These are phyloP conservation scores for Tetrapisispora pingtungensis DNA, from an alignment of 805 yeast species.

Conservation along the genomic window DNA sequence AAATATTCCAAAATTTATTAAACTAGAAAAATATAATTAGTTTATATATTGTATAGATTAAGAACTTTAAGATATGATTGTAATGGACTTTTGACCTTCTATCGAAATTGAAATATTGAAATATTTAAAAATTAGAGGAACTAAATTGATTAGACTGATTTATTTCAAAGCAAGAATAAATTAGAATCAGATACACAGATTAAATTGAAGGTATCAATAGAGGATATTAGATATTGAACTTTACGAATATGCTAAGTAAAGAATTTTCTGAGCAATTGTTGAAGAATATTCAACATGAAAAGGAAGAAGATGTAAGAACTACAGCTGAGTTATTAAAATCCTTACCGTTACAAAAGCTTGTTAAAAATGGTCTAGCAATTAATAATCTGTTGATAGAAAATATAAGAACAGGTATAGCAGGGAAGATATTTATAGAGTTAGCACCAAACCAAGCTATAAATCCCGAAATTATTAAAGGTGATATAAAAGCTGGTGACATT, in stretches of 20 bases:
- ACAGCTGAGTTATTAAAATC: conserved; percentile 36
- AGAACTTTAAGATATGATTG: no score
- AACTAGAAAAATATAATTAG: background rate
- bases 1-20: background rate
- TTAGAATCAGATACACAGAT: background rate
- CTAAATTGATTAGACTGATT: no score
- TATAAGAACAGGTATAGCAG: conserved; percentile 69
- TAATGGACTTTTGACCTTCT: no score
- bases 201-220: no score
- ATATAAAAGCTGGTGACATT: conserved; percentile 65
- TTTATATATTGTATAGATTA: no score
- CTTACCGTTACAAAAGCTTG: conserved; percentile 55
- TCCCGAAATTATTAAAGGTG: conserved; percentile 36
- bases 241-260: conserved; percentile 18
- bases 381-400: conserved; percentile 52
- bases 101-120: no score
- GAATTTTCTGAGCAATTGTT: conserved; percentile 32
- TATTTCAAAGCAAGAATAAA: background rate
- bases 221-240: no score
- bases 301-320: conserved; percentile 42
- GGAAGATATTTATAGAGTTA: conserved; percentile 47
- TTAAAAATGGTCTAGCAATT: conserved; percentile 64
- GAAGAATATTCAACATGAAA: conserved; percentile 37
- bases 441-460: conserved; percentile 39
- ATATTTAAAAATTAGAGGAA: no score